Percentiles rank a stretch among this genome's conserved stretches.
phyloP scores from a whole-genome alignment of 257 asterid species.

The Ocimum tenuiflorum region DNA sequence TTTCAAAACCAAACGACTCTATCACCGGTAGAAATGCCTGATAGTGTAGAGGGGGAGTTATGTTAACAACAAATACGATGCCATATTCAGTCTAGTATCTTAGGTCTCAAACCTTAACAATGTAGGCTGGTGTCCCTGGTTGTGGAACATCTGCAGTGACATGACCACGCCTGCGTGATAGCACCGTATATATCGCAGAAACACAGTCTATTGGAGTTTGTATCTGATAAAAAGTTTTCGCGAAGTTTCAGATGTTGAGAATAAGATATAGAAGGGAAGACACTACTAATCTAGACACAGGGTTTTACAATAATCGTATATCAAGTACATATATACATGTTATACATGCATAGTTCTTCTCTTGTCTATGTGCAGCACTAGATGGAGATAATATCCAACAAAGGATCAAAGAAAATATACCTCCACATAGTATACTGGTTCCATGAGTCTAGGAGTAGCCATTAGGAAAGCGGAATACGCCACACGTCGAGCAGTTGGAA shows the following conservation, averaged over 20 bases:
- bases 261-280: not conserved
- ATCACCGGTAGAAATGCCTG: conserved; percentile 95
- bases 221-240: conserved; percentile 47
- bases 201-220: conserved; percentile 98
- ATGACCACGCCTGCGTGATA: conserved; percentile 95
- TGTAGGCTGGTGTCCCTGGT: conserved; percentile 94
- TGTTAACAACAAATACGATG: not conserved
- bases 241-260: conserved; percentile 12
- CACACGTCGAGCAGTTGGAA: conserved; percentile 98
- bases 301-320: not conserved
- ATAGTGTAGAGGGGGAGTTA: not conserved
- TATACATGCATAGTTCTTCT: not conserved
- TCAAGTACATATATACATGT: not conserved
- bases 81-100: not conserved
- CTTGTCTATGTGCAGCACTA: not conserved
- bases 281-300: not conserved
- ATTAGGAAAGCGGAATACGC: conserved; percentile 95
- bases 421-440: conserved; percentile 91
- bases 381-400: not conserved
- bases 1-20: conserved; percentile 94
- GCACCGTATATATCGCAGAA: conserved; percentile 83
- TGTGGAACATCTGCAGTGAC: conserved; percentile 96
- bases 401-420: conserved; percentile 22
- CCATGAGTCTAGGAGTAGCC: conserved; percentile 98
- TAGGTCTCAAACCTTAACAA: conserved; percentile 62